phyloP scores from a whole-genome alignment of 140 eudicot genomes.

The Anethum foeniculum region DNA sequence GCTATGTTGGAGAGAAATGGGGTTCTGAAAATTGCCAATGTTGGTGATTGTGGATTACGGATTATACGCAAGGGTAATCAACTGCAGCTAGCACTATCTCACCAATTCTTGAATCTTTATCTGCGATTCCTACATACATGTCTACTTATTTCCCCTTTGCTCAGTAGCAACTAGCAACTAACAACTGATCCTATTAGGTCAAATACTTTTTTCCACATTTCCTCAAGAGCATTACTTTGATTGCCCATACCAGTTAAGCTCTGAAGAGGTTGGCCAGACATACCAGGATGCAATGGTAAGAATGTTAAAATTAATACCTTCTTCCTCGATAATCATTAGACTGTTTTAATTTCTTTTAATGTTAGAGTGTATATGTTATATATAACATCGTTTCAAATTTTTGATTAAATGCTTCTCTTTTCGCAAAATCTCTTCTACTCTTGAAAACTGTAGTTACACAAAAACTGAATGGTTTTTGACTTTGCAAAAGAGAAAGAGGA shows the following conservation, averaged over 20 bases:
- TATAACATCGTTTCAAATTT: no score
- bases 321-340: background rate
- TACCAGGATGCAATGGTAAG: constrained; percentile 84
- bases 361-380: background rate
- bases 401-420: background rate
- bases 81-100: background rate
- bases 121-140: background rate
- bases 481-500: background rate
- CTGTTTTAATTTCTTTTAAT: background rate
- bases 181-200: constrained; percentile 45
- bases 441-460: background rate
- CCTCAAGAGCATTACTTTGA: constrained; percentile 96
- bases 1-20: constrained; percentile 82
- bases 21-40: constrained; percentile 60
- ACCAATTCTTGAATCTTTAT: background rate
- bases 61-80: constrained; percentile 64
- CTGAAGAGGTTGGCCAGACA: constrained; percentile 71
- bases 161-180: background rate
- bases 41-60: constrained; percentile 83
- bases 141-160: background rate
- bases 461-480: background rate
- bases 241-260: constrained; percentile 95
- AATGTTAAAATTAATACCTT: background rate
- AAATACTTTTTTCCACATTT: constrained; percentile 65
- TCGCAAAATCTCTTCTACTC: background rate